Percentiles rank a stretch among this genome's conserved stretches.
Conservation (phyloP, 176 grass and related monocot genomes). For the Metroxylon sagu region DNA sequence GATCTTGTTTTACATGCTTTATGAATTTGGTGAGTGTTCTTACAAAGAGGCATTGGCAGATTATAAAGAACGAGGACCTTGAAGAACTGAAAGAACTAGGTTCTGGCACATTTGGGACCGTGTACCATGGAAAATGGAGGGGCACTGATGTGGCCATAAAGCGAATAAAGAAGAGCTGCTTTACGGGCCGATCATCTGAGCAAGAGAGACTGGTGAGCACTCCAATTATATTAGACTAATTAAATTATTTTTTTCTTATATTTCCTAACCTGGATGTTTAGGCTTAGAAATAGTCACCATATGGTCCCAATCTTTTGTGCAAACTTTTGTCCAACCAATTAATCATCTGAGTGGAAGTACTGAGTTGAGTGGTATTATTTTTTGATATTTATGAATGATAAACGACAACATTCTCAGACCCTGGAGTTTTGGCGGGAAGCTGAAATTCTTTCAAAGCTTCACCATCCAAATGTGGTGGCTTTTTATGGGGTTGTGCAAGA, state of each 20-base stretch:
- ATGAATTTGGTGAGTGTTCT: no score
- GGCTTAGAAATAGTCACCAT: no score
- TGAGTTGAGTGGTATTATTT: no score
- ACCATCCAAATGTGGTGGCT: constrained; percentile 94
- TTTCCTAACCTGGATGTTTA: no score
- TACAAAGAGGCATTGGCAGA: constrained; percentile 27
- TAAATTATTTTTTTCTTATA: no score
- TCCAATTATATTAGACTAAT: neutral
- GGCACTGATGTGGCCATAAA: constrained; percentile 98
- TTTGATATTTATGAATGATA: no score
- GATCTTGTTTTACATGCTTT: no score
- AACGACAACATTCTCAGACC: constrained; percentile 32
- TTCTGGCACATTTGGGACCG: constrained; percentile 93
- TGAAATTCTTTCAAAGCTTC: constrained; percentile 86
- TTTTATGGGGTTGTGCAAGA: constrained; percentile 92
- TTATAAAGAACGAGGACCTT: constrained; percentile 94
- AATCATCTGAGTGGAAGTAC: neutral
- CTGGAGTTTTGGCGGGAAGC: constrained; percentile 97
- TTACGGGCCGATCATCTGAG: constrained; percentile 86
- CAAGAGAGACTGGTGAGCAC: constrained; percentile 84
- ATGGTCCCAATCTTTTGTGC: neutral
- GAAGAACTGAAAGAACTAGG: constrained; percentile 95
- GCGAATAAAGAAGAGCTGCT: constrained; percentile 96
- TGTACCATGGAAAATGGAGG: constrained; percentile 99
- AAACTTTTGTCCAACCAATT: neutral